phyloP scores from a whole-genome alignment of 768 basidiomycete genomes.

The Cantharellus cinnabarinus region DNA sequence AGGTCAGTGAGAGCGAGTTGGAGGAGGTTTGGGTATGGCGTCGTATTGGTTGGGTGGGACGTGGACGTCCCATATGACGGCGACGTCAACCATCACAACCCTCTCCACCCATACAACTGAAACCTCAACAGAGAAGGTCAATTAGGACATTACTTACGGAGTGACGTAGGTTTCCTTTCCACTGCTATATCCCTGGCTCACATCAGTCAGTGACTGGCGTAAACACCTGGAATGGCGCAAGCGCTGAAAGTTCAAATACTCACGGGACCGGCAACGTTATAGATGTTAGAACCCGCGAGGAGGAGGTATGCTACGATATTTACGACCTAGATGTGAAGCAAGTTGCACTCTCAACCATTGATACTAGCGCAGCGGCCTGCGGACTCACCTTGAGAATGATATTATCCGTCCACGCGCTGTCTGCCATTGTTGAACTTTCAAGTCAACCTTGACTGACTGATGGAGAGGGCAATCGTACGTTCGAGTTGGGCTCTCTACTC shows the following conservation, averaged over 20 bases:
- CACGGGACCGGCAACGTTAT: slow-evolving; percentile 52
- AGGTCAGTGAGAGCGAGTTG: too few relatives aligned
- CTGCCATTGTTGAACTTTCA: neutral
- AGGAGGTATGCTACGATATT: slow-evolving; percentile 70
- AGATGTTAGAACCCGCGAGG: slow-evolving; percentile 61
- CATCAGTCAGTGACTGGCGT: neutral
- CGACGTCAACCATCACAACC: neutral
- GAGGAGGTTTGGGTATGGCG: too few relatives aligned
- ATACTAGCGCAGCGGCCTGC: too few relatives aligned
- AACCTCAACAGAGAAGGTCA: neutral
- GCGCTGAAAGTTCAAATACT: neutral
- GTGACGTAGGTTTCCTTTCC: slow-evolving; percentile 84
- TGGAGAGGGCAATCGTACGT: too few relatives aligned
- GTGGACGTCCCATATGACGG: neutral
- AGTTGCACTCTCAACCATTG: too few relatives aligned
- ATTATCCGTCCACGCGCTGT: slow-evolving; percentile 47
- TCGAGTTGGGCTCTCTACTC: too few relatives aligned
- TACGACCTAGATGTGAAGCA: slow-evolving; percentile 18
- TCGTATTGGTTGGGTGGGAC: neutral
- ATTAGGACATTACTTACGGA: slow-evolving; percentile 20
- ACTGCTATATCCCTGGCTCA: slow-evolving; percentile 16
- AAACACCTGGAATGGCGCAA: neutral
- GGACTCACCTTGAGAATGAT: slow-evolving; percentile 51
- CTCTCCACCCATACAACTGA: neutral
- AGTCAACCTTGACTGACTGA: too few relatives aligned